phyloP scores from a whole-genome alignment of 192 early-diverging fungal species.

The Umbelopsis sp. region DNA sequence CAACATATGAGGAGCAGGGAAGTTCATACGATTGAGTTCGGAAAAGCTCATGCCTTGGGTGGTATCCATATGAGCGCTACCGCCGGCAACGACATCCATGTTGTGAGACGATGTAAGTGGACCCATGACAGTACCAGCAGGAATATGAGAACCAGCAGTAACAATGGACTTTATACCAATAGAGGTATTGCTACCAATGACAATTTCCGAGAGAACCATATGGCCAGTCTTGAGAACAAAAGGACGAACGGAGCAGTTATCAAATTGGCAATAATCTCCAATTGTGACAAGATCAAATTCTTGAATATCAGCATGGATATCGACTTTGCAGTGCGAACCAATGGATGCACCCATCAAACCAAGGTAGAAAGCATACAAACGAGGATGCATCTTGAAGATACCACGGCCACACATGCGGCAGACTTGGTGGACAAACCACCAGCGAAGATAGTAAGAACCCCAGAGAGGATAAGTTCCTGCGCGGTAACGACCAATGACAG shows the following conservation, averaged over 20 bases:
- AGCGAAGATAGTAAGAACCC: conserved; percentile 46
- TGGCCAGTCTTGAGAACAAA: conserved; percentile 39
- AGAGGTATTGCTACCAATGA: conserved; percentile 36
- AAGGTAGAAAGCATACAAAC: conserved; percentile 26
- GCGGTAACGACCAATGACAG: conserved; percentile 46
- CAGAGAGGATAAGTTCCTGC: conserved; percentile 45
- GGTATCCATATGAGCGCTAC: conserved; percentile 22
- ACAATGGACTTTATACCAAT: conserved; percentile 40
- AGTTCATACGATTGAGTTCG: conserved; percentile 25
- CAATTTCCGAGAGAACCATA: conserved; percentile 42
- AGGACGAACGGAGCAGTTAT: conserved; percentile 29
- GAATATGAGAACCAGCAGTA: conserved; percentile 38
- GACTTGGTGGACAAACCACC: conserved; percentile 47
- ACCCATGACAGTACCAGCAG: conserved; percentile 37
- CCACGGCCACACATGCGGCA: conserved; percentile 29
- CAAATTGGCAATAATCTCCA: conserved; percentile 39
- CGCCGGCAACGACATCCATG: conserved; percentile 31
- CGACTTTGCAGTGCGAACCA: conserved; percentile 33
- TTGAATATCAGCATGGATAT: conserved; percentile 32
- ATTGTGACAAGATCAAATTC: conserved; percentile 51
- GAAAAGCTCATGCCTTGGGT: conserved; percentile 19
- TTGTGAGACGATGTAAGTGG: conserved; percentile 44
- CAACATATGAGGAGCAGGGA: conserved; percentile 26
- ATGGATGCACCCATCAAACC: conserved; percentile 40
- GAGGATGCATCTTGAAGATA: conserved; percentile 30